Base-by-base conservation (phyloP, 1,284 basidiomycete species). In the Irpex sp. region DNA sequence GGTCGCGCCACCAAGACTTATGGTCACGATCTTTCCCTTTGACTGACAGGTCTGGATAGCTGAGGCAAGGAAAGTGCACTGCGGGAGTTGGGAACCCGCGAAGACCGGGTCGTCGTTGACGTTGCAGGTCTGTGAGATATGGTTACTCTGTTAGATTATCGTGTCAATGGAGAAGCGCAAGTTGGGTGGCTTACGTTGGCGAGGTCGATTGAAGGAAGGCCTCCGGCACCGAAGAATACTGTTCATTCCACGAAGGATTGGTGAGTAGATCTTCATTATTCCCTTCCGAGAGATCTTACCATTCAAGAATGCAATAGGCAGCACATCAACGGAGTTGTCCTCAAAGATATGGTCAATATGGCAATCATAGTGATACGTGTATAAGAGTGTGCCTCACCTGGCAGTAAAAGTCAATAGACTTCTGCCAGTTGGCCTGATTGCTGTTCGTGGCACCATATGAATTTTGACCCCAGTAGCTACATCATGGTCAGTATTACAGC, bases 1-100 rank as follows among this genome's bases (percentile, higher is more conserved):
- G 4, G 79, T 82, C 3, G 83, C 85, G 45, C 87, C 87, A 48
- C 87, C 87, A 28, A 88, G 73, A 63, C 81, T 83, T 60, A 88
- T 72, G 1, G 86, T 88, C 63, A 88, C 76, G 35, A 85, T 82
- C 71, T 88, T 88, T 37, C 87, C 87, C 28, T 77, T 80, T 3
- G 80, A 75, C 68, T 88, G 86, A 68, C 87, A 88, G 6, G 76
- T 73, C 67, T 84, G 64, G 63, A 88, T 88, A 61, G 82, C 80
- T 3, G 78, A 68, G 0, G 82, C 80, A 45, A 87, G 70, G 71
- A 80, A 81, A 33, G 74, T 70, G 66, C 87, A 88, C 64, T 86
- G 75, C 16, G 84, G 78, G 4, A 88, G 76, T 55, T 75, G 75
- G 8, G 82, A 85, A 23, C 84, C 86, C 1, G 81, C 57, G 69